These are phyloP conservation scores for Skeletonema grethae DNA, from an alignment of 108 stramenopile genomes.

Conservation along the genomic window DNA sequence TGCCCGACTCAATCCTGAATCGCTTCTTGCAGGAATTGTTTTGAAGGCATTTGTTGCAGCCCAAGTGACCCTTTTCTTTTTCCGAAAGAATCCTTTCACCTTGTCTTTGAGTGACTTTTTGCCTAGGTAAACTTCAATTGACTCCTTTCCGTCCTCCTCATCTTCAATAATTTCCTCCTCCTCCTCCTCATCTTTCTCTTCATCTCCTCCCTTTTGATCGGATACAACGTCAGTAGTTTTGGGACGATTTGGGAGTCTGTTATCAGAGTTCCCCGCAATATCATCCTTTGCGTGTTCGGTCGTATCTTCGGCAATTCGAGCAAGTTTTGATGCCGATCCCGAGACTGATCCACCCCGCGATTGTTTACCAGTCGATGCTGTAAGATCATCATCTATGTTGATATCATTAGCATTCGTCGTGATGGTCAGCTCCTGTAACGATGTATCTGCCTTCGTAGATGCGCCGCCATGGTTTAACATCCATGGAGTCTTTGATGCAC, in stretches of 20 bases:
- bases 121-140: neutral
- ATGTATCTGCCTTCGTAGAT: neutral
- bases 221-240: neutral
- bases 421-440: neutral
- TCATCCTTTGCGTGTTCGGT: neutral
- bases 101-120: neutral
- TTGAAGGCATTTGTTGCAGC: neutral
- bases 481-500: neutral
- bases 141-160: neutral
- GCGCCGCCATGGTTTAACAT: neutral
- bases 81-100: neutral
- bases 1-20: neutral
- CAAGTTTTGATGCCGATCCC: neutral
- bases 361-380: neutral
- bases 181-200: neutral
- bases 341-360: neutral
- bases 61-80: neutral
- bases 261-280: neutral
- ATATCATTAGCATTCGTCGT: neutral
- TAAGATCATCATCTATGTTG: neutral
- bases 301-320: neutral
- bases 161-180: no score
- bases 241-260: neutral
- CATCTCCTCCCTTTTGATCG: neutral
- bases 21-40: neutral